Evolutionary conservation across 1,284 basidiomycete species (phyloP).

Genomic region (Malassezia sympodialis): DNA sequence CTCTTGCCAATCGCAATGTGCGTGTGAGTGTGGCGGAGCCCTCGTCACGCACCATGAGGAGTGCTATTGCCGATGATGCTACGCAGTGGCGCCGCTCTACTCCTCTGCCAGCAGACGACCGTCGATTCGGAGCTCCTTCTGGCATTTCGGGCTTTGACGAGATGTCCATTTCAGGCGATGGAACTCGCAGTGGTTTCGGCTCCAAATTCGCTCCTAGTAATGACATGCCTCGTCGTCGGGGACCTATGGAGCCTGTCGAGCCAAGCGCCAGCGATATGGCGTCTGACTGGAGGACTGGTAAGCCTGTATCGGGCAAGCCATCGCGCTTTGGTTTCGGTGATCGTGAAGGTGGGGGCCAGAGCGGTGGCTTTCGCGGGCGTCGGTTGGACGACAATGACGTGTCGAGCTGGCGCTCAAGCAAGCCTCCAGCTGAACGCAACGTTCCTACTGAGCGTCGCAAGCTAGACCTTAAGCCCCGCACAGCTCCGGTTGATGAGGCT

Average conservation of each 20-base stretch:
- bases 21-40: constrained; percentile 91
- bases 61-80: constrained; percentile 50
- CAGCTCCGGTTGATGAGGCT: constrained; percentile 56
- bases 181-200: constrained; percentile 42
- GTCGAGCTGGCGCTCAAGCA: constrained; percentile 28
- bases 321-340: constrained; percentile 30
- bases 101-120: constrained; percentile 54
- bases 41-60: constrained; percentile 49
- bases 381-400: constrained; percentile 16
- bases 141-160: constrained; percentile 34
- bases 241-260: constrained; percentile 28
- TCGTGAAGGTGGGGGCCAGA: constrained; percentile 21
- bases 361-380: constrained; percentile 6
- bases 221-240: constrained; percentile 20
- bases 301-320: constrained; percentile 29
- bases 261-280: constrained; percentile 37
- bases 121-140: constrained; percentile 17
- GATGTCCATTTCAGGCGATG: constrained; percentile 36
- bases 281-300: constrained; percentile 44
- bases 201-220: constrained; percentile 25
- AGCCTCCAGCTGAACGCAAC: constrained; percentile 20
- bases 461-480: constrained; percentile 47
- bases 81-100: constrained; percentile 74
- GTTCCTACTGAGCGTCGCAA: constrained; percentile 36
- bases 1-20: constrained; percentile 66